Conservation (phyloP, 2,329 filamentous ascomycete species). For the Fusarium bulbicola region DNA sequence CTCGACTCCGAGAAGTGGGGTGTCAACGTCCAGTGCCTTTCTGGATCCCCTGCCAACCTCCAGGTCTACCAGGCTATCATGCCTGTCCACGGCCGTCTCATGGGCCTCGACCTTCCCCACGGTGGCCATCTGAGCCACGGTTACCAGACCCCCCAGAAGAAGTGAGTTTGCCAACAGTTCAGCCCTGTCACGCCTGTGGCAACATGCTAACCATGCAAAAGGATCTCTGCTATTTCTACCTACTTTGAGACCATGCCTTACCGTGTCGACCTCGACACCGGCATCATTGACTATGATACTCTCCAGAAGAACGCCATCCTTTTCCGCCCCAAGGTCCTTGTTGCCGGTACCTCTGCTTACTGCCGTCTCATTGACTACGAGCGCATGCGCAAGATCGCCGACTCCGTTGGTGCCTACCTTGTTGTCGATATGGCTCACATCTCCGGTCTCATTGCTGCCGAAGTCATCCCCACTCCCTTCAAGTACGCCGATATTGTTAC, state of each 20-base stretch:
- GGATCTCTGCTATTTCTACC: conserved; percentile 95
- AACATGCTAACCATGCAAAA: conserved; percentile 41
- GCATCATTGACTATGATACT: conserved; percentile 95
- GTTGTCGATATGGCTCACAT: conserved; percentile 99
- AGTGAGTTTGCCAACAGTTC: conserved; percentile 62
- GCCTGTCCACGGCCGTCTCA: conserved; percentile 92
- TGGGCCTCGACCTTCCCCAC: conserved; percentile 95
- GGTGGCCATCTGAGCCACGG: conserved; percentile 96
- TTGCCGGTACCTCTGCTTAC: conserved; percentile 97
- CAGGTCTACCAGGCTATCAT: conserved; percentile 99
- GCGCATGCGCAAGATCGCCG: conserved; percentile 95
- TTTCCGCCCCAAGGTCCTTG: conserved; percentile 95
- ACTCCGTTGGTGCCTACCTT: conserved; percentile 92
- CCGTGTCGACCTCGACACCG: conserved; percentile 86
- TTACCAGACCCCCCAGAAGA: conserved; percentile 95
- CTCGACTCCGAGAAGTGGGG: conserved; percentile 91
- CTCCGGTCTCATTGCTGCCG: conserved; percentile 91
- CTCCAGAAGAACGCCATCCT: conserved; percentile 90
- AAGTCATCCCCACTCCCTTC: conserved; percentile 94
- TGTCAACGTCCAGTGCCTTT: conserved; percentile 96
- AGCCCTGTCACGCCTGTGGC: background rate
- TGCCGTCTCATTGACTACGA: conserved; percentile 97
- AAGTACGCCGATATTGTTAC: conserved; percentile 94
- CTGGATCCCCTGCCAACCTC: conserved; percentile 93
- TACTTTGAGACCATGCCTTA: conserved; percentile 99